phyloP scores from a whole-genome alignment of 1,139 yeast genomes.

The Geotrichum citri-aurantii region DNA sequence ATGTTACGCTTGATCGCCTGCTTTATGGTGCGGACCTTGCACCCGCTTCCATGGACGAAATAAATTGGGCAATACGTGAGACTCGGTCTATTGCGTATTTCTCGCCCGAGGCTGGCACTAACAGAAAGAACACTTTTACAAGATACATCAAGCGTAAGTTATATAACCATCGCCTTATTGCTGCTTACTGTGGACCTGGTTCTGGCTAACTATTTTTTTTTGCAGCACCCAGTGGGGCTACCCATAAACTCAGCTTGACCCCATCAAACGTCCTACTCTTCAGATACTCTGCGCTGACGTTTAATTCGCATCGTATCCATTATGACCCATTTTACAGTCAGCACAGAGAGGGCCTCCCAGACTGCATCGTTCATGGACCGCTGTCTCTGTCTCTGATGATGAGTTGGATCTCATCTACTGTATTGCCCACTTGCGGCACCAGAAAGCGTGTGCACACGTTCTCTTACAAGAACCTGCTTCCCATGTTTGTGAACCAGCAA shows the following conservation, averaged over 20 bases:
- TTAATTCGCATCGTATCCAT: constrained; percentile 81
- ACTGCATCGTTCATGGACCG: constrained; percentile 76
- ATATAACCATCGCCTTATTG: neutral
- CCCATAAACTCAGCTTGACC: constrained; percentile 24
- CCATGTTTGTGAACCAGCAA: constrained; percentile 40
- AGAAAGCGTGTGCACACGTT: constrained; percentile 32
- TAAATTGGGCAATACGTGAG: constrained; percentile 31
- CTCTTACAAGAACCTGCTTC: constrained; percentile 47
- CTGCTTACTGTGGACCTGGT: neutral
- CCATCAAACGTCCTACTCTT: constrained; percentile 40
- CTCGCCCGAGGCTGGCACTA: constrained; percentile 23
- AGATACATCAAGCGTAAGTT: constrained; percentile 21
- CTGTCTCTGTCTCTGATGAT: constrained; percentile 55
- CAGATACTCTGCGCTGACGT: constrained; percentile 67
- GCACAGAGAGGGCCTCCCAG: constrained; percentile 53
- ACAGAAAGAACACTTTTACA: constrained; percentile 20
- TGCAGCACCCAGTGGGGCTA: constrained; percentile 20
- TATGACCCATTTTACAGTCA: constrained; percentile 53
- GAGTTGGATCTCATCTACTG: constrained; percentile 41
- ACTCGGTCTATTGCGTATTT: constrained; percentile 32
- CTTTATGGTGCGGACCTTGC: constrained; percentile 23
- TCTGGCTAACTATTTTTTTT: constrained; percentile 7
- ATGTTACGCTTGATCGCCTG: constrained; percentile 31
- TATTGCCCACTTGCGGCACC: constrained; percentile 19
- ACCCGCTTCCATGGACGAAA: constrained; percentile 9